These are phyloP conservation scores for Neonectria coccinea DNA, from an alignment of 2,329 filamentous ascomycete species.

Conservation along the genomic window DNA sequence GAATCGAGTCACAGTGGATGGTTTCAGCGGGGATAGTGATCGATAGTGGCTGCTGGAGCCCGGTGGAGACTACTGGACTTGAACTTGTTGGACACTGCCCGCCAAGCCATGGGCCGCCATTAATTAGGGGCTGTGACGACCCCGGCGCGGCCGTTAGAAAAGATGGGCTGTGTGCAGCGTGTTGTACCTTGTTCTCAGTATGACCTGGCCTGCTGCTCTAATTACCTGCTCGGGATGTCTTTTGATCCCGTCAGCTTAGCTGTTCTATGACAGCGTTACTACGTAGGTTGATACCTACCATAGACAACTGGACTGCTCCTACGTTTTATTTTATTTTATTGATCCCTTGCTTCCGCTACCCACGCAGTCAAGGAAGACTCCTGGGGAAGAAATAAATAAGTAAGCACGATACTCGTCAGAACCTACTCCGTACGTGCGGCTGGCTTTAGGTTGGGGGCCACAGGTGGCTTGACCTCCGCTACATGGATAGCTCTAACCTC, in stretches of 20 bases:
- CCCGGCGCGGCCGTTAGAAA: too few species aligned
- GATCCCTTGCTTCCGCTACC: not conserved
- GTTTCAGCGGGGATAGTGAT: not conserved
- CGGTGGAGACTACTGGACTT: not conserved
- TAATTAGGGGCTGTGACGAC: not conserved
- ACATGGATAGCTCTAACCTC: slow-evolving; percentile 13
- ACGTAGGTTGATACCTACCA: not conserved
- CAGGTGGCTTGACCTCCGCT: slow-evolving; percentile 22
- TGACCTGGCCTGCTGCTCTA: slow-evolving; percentile 1
- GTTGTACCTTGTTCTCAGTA: not conserved
- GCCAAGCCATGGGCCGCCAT: not conserved
- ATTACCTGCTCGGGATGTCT: not conserved
- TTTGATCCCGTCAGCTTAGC: not conserved
- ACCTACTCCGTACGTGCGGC: not conserved
- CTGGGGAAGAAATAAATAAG: not conserved
- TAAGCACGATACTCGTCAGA: not conserved
- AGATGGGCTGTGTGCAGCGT: not conserved
- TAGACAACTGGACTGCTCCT: not conserved
- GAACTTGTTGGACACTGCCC: not conserved
- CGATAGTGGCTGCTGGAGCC: not conserved
- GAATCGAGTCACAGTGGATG: slow-evolving; percentile 1
- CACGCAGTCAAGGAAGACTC: not conserved
- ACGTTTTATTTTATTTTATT: too few species aligned
- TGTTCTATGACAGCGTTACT: not conserved
- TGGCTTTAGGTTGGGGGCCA: not conserved